phyloP scores from a whole-genome alignment of 78 protist species.

The Dictyostelium capitatum region DNA sequence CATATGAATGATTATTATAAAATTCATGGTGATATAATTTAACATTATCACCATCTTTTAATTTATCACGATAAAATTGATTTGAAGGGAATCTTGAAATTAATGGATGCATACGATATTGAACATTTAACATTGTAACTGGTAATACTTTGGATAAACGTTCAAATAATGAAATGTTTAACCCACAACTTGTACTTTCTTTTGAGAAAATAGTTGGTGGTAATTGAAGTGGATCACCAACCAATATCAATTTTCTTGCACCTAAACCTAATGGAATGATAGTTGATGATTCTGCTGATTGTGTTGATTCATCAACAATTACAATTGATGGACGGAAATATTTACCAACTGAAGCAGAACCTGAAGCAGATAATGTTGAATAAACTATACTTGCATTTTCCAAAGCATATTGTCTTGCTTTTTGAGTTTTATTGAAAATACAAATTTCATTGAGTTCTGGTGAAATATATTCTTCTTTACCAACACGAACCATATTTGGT shows the following conservation, averaged over 20 bases:
- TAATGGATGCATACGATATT: slow-evolving; percentile 92
- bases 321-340: slow-evolving; percentile 18
- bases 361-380: slow-evolving; percentile 79
- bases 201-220: slow-evolving; percentile 33
- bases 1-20: neutral
- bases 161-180: slow-evolving; percentile 10
- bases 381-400: slow-evolving; percentile 30
- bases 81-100: slow-evolving; percentile 85
- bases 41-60: slow-evolving; percentile 62
- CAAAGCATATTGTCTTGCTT: neutral
- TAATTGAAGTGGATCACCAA: slow-evolving; percentile 41
- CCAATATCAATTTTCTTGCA: neutral
- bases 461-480: slow-evolving; percentile 28
- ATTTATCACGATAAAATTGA: slow-evolving; percentile 78
- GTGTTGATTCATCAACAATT: slow-evolving; percentile 92
- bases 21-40: neutral
- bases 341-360: neutral
- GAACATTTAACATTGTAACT: slow-evolving; percentile 57
- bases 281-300: slow-evolving; percentile 83
- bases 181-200: neutral
- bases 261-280: slow-evolving; percentile 71
- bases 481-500: slow-evolving; percentile 68
- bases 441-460: slow-evolving; percentile 28
- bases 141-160: slow-evolving; percentile 17
- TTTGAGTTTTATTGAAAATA: neutral